Evolutionary conservation across 2,329 filamentous ascomycete genomes (phyloP).

Genomic region (Venturia effusa): DNA sequence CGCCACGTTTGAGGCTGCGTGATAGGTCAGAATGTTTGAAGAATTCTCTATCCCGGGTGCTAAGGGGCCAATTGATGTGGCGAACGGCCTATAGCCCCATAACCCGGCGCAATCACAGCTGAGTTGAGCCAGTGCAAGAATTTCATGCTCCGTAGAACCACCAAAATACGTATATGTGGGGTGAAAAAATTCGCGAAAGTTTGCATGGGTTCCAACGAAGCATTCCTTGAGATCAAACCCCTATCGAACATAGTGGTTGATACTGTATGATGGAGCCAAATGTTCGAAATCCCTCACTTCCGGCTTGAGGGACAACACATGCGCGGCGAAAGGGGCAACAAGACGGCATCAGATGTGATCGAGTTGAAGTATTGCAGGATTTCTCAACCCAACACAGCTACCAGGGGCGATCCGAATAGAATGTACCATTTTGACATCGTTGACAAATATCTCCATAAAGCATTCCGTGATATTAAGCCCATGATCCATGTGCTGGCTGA

Average conservation of each 20-base stretch:
- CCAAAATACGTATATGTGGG: neutral
- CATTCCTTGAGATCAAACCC: neutral
- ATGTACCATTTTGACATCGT: neutral
- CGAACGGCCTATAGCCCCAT: neutral
- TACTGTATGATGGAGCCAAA: neutral
- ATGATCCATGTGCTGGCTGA: neutral
- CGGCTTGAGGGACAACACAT: too few species aligned
- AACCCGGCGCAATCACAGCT: neutral
- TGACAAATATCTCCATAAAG: neutral
- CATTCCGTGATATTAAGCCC: neutral
- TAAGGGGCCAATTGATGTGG: neutral
- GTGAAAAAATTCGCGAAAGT: neutral
- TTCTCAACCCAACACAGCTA: too few species aligned
- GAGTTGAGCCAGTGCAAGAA: neutral
- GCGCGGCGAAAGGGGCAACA: neutral
- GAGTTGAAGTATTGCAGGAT: too few species aligned
- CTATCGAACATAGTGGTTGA: neutral
- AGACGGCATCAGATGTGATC: too few species aligned
- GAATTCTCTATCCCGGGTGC: neutral
- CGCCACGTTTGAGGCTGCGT: neutral
- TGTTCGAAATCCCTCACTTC: neutral
- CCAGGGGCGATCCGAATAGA: neutral
- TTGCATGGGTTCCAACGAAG: neutral
- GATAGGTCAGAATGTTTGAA: neutral
- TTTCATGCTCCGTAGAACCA: neutral